Base-by-base conservation (phyloP, 106 monocot species). In the Iris macrosiphon region DNA sequence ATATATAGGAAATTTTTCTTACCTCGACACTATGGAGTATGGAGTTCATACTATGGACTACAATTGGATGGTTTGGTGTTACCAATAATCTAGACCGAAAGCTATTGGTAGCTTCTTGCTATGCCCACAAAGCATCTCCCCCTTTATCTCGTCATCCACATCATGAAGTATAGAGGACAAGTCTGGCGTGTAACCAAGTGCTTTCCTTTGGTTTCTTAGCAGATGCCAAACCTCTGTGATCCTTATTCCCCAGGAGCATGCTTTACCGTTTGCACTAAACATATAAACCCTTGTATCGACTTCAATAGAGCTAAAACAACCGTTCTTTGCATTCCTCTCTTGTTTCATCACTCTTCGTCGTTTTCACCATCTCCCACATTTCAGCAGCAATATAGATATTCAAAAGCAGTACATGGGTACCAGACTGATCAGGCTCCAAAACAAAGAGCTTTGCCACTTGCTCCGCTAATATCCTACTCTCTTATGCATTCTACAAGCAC, bases 291-390 rank as follows among this genome's bases (percentile, higher is more conserved):
- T 70, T 24, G 49, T 55, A 40, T 77, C 57, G 4, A 71, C 41
- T 49, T 77, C 70, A 24, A 70, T 70, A 6, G 70, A 46, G 57
- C 77, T 77, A 37, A 31, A 66, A 40, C 77, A 21, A 54, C 38
- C 7, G 47, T 49, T 37, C 71, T 77, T 28, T 24, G 31, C 10
- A 77, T 34, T 27, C 56, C 44, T 2, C 55, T 57, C 14, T 62
- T 20, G 9, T n/a, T 30, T 62, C 62, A 77, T 77, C 15, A 32
- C 14, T 11, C 62, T 62, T 34, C 77, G 35, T 57, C 42, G 50
- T 71, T 61, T 49, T 67, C 49, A 62, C 71, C 61, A 66, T 62
- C 6, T 62, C 54, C 77, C 77, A 77, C 61, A 26, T 71, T 25
- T 56, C 71, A 44, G 77, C 47, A 16, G 60, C 48, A 16, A 56